Base-by-base conservation (phyloP, 192 early-diverging fungal genomes). In the Backusella liffmaniae region DNA sequence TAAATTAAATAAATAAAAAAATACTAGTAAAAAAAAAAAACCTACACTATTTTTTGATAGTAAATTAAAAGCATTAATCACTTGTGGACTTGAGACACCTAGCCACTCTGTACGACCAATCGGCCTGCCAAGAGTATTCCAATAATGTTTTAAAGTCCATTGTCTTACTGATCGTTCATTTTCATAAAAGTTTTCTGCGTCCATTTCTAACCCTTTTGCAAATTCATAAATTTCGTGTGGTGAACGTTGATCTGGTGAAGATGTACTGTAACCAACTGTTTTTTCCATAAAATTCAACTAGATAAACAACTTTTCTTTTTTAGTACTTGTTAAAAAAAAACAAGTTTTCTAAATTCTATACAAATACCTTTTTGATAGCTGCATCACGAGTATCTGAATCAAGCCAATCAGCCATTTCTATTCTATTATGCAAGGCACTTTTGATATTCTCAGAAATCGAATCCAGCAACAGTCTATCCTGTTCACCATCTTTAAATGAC, bases 111-210 rank as follows among this genome's bases (percentile, higher is more conserved):
- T 71, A 29, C 36, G 21, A 16, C 29, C 39, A 7, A 71, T 49
- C 56, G 79, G 76, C 30, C 83, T 76, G 35, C 82, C 72, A 73
- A 84, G 36, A 3, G 76, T 39, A 1, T 42, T 29, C 73, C 84
- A 75, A 8, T 29, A 32, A 13, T 78, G 44, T 8, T 73, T 21
- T 29, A 77, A 56, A 67, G 56, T 39, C 88, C 86, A 94, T 37
- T 72, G 66, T 10, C 82, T 79, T 1, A 83, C 76, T 29, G 80
- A 79, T 12, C 90, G 79, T 51, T 89, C 84, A 79, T 93, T 94
- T 67, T 90, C 88, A 82, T 92, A 93, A 78, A 88, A 94, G 42
- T 29, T 71, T 30, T 71, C 41, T 16, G n/a, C 16, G 2, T 46
- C 23, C 39, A 42, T 36, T 18, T 44, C 39, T 26, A 71, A 46